phyloP scores from a whole-genome alignment of 2,329 filamentous ascomycete species.

The Emericellopsis cladophorae region DNA sequence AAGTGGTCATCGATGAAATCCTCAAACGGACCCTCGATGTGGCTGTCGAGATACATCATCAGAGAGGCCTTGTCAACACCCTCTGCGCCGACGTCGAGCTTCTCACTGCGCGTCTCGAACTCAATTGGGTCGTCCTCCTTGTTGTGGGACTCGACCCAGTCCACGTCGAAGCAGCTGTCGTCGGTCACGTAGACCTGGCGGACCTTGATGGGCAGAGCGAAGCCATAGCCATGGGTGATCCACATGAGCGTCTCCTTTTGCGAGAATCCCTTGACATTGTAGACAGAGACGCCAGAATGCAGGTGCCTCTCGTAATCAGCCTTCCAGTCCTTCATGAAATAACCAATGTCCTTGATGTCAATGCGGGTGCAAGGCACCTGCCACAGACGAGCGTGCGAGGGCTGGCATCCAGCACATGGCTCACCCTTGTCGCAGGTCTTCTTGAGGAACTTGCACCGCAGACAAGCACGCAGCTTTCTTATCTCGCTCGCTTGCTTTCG shows the following conservation, averaged over 20 bases:
- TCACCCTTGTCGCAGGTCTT: conserved; percentile 98
- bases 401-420: conserved; percentile 89
- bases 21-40: conserved; percentile 86
- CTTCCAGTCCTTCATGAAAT: conserved; percentile 99
- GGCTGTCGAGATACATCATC: conserved; percentile 87
- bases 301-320: conserved; percentile 90
- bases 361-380: conserved; percentile 96
- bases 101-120: conserved; percentile 80
- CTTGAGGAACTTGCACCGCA: conserved; percentile 97
- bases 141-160: conserved; percentile 79
- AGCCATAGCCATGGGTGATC: conserved; percentile 94
- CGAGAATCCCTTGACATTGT: conserved; percentile 81
- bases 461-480: conserved; percentile 81
- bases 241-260: conserved; percentile 62
- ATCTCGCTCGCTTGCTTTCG: conserved; percentile 95
- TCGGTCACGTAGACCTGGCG: conserved; percentile 88
- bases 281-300: conserved; percentile 75
- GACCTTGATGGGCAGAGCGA: conserved; percentile 83
- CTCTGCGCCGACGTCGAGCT: conserved; percentile 77
- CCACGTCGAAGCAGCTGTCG: conserved; percentile 82
- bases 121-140: conserved; percentile 57
- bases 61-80: conserved; percentile 71
- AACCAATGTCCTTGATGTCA: conserved; percentile 95
- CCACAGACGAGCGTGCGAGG: conserved; percentile 90
- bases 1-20: conserved; percentile 94